Evolutionary conservation across 148 eudicot species (phyloP), one percentile per base, ranked within the genome.

Genomic region (Tetragonia tetragonoides): DNA sequence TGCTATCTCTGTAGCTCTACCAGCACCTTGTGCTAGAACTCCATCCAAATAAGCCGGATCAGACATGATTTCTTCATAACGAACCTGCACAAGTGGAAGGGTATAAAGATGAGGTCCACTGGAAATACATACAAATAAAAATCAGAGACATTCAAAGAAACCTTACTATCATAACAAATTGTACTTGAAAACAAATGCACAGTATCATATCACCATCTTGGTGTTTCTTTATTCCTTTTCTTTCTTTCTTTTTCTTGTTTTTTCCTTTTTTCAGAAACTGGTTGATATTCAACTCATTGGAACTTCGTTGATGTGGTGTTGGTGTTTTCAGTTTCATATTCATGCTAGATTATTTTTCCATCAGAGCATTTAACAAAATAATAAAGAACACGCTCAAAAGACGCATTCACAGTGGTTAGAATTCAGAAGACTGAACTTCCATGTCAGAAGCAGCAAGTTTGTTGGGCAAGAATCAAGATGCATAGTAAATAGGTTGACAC

Each of bases 1-100:
- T 34, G 97, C 98, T 70, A 90, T 89, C 70, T 78, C 86, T 59
- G 92, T 64, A 79, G 98, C 98, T 81, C 80, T 89, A 59, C 80
- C 84, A 70, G 97, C 91, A 75, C 99, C 99, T 59, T 92, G 92
- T 14, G 94, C 88, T 85, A 95, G 80, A 74, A 92, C 75, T 68
- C 73, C 75, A 79, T 95, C 97, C 86, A 92, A 78, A 81, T 88
- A 91, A 51, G 79, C 86, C 23, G 90, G 47, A 80, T 95, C 92
- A 3, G 92, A 84, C 71, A 86, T 90, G 28, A 92, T 89, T 79
- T 95, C 96, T 18, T 83, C 87, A 28, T 95, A 95, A 38, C 93
- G 90, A 53, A 74, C 88, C 99, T 95, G 87, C 44, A 54, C 34
- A 80, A 62, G 54, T 47, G 47, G 14, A 73, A 68, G 1, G 53